Percentiles rank a stretch among this genome's conserved stretches.
phyloP scores from a whole-genome alignment of 1,284 basidiomycete genomes.

The Rhodotorula sp. region DNA sequence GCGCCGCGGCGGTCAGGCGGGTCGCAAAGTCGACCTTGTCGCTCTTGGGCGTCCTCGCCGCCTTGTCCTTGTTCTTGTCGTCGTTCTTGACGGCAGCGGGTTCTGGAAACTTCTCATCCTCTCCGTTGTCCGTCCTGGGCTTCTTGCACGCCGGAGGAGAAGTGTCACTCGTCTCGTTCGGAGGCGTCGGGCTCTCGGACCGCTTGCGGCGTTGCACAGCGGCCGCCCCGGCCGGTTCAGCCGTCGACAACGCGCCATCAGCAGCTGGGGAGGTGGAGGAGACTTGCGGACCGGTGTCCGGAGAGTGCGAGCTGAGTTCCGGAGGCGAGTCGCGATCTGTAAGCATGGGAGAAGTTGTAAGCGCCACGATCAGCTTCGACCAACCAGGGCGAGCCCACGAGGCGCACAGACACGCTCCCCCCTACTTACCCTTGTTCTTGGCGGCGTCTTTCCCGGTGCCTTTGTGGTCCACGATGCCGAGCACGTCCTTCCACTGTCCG shows the following conservation, averaged over 20 bases:
- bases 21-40: slow-evolving; percentile 63
- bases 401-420: too few species aligned
- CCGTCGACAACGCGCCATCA: not conserved
- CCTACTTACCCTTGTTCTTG: too few species aligned
- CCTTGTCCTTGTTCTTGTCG: not conserved
- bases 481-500: slow-evolving; percentile 55
- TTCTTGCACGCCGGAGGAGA: not conserved
- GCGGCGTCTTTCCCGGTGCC: too few species aligned
- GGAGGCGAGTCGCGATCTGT: too few species aligned
- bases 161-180: not conserved
- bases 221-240: not conserved
- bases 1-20: slow-evolving; percentile 46
- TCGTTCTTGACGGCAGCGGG: not conserved
- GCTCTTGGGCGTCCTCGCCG: slow-evolving; percentile 60
- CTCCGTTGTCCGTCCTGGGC: not conserved
- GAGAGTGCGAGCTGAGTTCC: too few species aligned
- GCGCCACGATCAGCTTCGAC: too few species aligned
- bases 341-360: too few species aligned
- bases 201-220: not conserved
- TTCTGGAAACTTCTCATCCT: not conserved
- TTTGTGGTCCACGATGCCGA: not conserved
- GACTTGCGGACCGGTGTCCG: not conserved
- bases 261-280: not conserved
- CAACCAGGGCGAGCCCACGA: too few species aligned
- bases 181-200: not conserved